These are phyloP conservation scores for Fusarium begoniae DNA, from an alignment of 2,329 filamentous ascomycete species.

Conservation along the genomic window DNA sequence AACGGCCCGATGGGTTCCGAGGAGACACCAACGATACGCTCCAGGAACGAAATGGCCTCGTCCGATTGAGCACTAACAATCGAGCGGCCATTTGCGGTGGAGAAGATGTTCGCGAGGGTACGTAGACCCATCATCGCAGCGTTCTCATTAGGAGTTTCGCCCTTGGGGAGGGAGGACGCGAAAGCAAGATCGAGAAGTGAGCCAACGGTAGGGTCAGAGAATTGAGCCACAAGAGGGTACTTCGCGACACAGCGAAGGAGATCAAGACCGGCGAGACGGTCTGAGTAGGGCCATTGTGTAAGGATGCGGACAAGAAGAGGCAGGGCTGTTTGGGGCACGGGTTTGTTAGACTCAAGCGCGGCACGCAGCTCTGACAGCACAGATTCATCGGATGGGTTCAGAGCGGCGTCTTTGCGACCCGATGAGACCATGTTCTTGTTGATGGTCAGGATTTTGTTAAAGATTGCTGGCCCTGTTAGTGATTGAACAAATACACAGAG, in stretches of 20 bases:
- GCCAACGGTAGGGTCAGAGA: slow-evolving; percentile 59
- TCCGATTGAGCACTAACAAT: slow-evolving; percentile 68
- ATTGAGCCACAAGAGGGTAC: slow-evolving; percentile 71
- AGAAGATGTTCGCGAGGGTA: slow-evolving; percentile 84
- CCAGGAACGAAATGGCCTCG: slow-evolving; percentile 69
- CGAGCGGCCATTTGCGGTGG: slow-evolving; percentile 74
- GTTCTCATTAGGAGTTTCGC: slow-evolving; percentile 73
- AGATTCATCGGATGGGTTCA: slow-evolving; percentile 77
- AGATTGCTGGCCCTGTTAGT: slow-evolving; percentile 60
- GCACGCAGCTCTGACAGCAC: slow-evolving; percentile 68
- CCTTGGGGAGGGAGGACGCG: slow-evolving; percentile 53
- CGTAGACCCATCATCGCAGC: slow-evolving; percentile 88
- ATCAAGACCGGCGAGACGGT: slow-evolving; percentile 86
- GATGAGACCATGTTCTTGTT: slow-evolving; percentile 77
- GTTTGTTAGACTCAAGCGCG: slow-evolving; percentile 68
- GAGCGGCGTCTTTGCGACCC: slow-evolving; percentile 75
- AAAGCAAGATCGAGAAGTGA: slow-evolving; percentile 69
- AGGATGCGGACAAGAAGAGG: slow-evolving; percentile 75
- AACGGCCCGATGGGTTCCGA: slow-evolving; percentile 59
- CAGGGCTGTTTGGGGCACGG: slow-evolving; percentile 62
- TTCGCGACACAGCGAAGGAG: slow-evolving; percentile 84
- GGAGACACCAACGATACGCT: slow-evolving; percentile 65
- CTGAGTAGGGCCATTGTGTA: slow-evolving; percentile 81
- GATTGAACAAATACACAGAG: background rate
- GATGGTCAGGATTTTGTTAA: slow-evolving; percentile 79